Conservation (phyloP, 192 early-diverging fungal species). For the Linnemannia exigua region DNA sequence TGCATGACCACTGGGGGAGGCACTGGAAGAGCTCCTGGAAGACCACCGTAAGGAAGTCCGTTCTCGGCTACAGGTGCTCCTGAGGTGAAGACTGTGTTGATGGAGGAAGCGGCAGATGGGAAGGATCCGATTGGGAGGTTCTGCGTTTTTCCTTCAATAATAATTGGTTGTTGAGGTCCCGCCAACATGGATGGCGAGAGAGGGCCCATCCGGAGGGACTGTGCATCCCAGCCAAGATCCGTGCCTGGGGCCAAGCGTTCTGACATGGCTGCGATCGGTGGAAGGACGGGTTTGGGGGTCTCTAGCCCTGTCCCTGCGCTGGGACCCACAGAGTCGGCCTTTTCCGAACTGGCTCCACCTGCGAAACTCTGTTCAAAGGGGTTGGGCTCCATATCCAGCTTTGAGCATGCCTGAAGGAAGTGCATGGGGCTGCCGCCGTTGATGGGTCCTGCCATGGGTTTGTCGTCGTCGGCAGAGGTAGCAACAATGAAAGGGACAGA, state of each 20-base stretch:
- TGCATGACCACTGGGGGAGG: slow-evolving; percentile 16
- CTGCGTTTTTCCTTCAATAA: slow-evolving; percentile 36
- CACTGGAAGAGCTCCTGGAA: slow-evolving; percentile 17
- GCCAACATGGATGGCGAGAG: slow-evolving; percentile 85
- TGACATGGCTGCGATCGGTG: slow-evolving; percentile 76
- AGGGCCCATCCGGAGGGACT: slow-evolving; percentile 78
- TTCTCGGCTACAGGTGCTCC: slow-evolving; percentile 15
- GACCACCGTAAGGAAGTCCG: slow-evolving; percentile 28
- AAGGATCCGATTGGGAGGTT: slow-evolving; percentile 35
- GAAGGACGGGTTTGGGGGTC: slow-evolving; percentile 68
- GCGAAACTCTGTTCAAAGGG: slow-evolving; percentile 90
- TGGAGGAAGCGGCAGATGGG: slow-evolving; percentile 24
- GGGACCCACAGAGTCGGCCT: slow-evolving; percentile 57
- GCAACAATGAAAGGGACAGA: slow-evolving; percentile 46
- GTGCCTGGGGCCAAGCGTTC: slow-evolving; percentile 54
- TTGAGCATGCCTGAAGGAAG: slow-evolving; percentile 58
- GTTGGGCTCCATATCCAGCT: slow-evolving; percentile 89
- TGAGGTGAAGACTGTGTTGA: slow-evolving; percentile 19
- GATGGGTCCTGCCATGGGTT: slow-evolving; percentile 20
- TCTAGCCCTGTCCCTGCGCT: slow-evolving; percentile 66
- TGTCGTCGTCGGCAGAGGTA: slow-evolving; percentile 34
- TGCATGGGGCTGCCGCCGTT: slow-evolving; percentile 36
- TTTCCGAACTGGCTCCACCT: slow-evolving; percentile 46
- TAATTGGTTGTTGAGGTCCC: slow-evolving; percentile 66
- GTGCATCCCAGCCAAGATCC: slow-evolving; percentile 67